Conservation (phyloP, 345 rosid genomes). For the Physaria fendleri region DNA sequence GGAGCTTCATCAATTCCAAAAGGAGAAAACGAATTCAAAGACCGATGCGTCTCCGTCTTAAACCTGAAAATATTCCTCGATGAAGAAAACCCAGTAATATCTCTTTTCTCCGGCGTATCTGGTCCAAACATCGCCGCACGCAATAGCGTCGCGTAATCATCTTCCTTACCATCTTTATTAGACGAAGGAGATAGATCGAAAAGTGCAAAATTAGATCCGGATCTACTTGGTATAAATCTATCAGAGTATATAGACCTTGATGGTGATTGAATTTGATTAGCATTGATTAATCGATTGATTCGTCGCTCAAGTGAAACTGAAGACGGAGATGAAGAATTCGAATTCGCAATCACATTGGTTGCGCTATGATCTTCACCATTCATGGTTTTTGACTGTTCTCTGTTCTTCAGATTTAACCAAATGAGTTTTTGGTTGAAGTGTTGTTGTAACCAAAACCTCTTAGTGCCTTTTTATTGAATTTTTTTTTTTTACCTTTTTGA, state of each 20-base stretch:
- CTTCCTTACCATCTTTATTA: conserved; percentile 54
- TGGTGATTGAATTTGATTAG: conserved; percentile 53
- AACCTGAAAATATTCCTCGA: conserved; percentile 74
- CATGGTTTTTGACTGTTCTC: conserved; percentile 23
- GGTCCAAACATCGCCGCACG: conserved; percentile 80
- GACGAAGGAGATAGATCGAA: conserved; percentile 58
- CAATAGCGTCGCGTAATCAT: conserved; percentile 58
- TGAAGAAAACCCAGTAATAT: conserved; percentile 30
- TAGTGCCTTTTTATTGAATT: conserved; percentile 10
- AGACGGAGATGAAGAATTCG: conserved; percentile 25
- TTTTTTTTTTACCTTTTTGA: conserved; percentile 2
- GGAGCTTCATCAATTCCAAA: conserved; percentile 56
- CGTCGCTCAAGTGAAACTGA: conserved; percentile 37
- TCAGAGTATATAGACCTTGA: conserved; percentile 80
- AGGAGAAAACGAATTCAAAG: conserved; percentile 61
- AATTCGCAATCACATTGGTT: conserved; percentile 23
- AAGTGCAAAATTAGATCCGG: conserved; percentile 79
- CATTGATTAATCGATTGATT: conserved; percentile 67
- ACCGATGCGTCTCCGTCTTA: conserved; percentile 69
- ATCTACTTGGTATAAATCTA: conserved; percentile 90
- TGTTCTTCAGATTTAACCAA: conserved; percentile 19
- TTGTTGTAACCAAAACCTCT: neutral
- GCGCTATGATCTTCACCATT: conserved; percentile 28
- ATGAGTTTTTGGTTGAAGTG: neutral
- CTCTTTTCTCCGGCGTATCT: conserved; percentile 69